These are phyloP conservation scores for Fusarium odoratissimum DNA, from an alignment of 2,329 filamentous ascomycete species.

Conservation along the genomic window DNA sequence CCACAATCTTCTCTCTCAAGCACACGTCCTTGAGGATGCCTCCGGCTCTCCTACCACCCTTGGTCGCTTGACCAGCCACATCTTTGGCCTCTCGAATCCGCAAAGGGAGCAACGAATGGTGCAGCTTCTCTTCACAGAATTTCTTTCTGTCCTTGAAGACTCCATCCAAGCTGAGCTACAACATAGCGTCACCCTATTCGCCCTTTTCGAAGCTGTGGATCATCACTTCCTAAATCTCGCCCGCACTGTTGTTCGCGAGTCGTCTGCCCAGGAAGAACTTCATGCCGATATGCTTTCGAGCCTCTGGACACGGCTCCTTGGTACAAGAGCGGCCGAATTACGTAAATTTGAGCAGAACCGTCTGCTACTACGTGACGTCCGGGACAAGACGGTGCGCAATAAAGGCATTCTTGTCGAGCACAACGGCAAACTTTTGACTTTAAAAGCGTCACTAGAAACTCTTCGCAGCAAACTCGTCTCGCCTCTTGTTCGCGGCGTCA, in stretches of 20 bases:
- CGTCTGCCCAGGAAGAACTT: conserved; percentile 80
- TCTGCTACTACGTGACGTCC: conserved; percentile 79
- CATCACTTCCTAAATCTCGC: conserved; percentile 90
- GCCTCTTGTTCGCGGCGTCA: conserved; percentile 79
- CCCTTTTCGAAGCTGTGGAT: conserved; percentile 92
- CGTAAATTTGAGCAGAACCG: conserved; percentile 94
- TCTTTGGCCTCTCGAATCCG: conserved; percentile 84
- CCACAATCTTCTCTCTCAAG: conserved; percentile 77
- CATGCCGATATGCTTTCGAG: conserved; percentile 85
- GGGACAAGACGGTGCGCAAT: conserved; percentile 85
- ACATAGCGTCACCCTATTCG: conserved; percentile 83
- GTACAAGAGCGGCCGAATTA: conserved; percentile 78
- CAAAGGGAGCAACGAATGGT: conserved; percentile 85
- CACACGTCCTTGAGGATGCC: conserved; percentile 68
- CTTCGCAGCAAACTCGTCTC: conserved; percentile 84
- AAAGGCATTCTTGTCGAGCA: conserved; percentile 89
- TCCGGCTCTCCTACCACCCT: conserved; percentile 72
- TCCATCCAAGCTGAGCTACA: conserved; percentile 86
- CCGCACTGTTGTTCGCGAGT: conserved; percentile 85
- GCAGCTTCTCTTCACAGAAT: conserved; percentile 85
- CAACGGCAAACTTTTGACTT: conserved; percentile 82
- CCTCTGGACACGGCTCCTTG: conserved; percentile 88
- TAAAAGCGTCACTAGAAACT: conserved; percentile 90
- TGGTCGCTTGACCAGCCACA: conserved; percentile 73
- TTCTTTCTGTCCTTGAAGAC: conserved; percentile 88